Percentiles rank a stretch among this genome's conserved stretches.
Evolutionary conservation across 108 stramenopile species (phyloP).

Genomic region (Nannochloropsis oceanica): DNA sequence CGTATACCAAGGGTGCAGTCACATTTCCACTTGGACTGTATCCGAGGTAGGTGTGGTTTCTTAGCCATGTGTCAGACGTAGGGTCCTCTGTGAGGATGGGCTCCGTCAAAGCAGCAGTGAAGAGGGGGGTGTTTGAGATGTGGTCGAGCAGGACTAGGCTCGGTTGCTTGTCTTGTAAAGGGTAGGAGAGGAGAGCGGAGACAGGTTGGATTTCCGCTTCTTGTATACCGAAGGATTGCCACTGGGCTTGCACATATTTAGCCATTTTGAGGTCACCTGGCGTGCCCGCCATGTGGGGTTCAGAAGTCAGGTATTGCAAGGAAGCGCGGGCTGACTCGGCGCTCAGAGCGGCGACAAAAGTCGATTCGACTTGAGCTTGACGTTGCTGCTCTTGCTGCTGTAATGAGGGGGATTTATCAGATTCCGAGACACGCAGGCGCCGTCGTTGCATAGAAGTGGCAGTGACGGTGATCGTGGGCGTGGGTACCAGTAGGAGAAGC

Average conservation of each 20-base stretch:
- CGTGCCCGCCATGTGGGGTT: constrained; percentile 49
- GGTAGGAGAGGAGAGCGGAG: constrained; percentile 43
- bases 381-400: too few species aligned
- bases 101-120: constrained; percentile 38
- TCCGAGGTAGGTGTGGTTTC: constrained; percentile 50
- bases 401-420: too few species aligned
- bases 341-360: constrained; percentile 3
- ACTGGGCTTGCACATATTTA: constrained; percentile 34
- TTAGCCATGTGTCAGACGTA: constrained; percentile 44
- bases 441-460: too few species aligned
- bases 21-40: constrained; percentile 46
- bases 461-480: too few species aligned
- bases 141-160: not conserved
- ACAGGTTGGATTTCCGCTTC: constrained; percentile 33
- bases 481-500: too few species aligned
- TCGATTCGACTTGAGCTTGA: not conserved
- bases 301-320: constrained; percentile 13
- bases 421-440: too few species aligned
- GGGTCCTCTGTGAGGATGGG: constrained; percentile 34
- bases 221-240: constrained; percentile 31
- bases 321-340: constrained; percentile 7
- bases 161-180: constrained; percentile 8
- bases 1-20: constrained; percentile 39
- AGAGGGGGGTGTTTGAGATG: constrained; percentile 13
- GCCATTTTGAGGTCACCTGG: constrained; percentile 46